Percentiles rank a stretch among this genome's conserved stretches.
phyloP scores from a whole-genome alignment of 2,329 filamentous ascomycete species.

The Penicillium sp. region DNA sequence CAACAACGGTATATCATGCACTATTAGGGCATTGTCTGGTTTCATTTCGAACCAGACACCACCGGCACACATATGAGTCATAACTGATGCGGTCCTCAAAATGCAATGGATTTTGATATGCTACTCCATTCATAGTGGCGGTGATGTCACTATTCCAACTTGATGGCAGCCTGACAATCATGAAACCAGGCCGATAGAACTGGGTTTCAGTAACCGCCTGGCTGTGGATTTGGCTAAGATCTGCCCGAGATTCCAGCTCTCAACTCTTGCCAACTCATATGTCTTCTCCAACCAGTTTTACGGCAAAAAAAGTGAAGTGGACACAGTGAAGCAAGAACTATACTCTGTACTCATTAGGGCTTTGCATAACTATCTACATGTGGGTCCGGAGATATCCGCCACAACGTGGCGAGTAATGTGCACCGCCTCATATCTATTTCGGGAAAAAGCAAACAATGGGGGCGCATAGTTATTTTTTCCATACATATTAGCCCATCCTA shows the following conservation, averaged over 20 bases:
- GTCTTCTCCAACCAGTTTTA: background rate
- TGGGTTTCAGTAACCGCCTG: constrained; percentile 6
- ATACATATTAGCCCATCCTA: background rate
- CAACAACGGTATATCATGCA: background rate
- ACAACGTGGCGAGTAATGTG: constrained; percentile 4
- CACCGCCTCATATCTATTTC: constrained; percentile 10
- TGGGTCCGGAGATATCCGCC: constrained; percentile 7
- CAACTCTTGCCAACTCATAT: background rate
- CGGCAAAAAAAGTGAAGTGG: background rate
- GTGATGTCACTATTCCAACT: background rate
- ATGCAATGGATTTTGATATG: background rate
- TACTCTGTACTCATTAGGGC: background rate
- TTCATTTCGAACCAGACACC: background rate
- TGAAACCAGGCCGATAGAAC: background rate
- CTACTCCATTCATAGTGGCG: background rate
- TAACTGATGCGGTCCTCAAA: background rate
- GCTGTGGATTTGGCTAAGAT: background rate
- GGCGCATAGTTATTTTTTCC: background rate
- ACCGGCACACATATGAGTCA: background rate
- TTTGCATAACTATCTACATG: background rate
- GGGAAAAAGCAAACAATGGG: background rate
- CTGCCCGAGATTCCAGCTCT: background rate
- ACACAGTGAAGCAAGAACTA: background rate
- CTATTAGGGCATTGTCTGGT: background rate
- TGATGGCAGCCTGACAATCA: background rate